Base-by-base conservation (phyloP, 179 eudicot genomes). In the Patellifolia procumbens region DNA sequence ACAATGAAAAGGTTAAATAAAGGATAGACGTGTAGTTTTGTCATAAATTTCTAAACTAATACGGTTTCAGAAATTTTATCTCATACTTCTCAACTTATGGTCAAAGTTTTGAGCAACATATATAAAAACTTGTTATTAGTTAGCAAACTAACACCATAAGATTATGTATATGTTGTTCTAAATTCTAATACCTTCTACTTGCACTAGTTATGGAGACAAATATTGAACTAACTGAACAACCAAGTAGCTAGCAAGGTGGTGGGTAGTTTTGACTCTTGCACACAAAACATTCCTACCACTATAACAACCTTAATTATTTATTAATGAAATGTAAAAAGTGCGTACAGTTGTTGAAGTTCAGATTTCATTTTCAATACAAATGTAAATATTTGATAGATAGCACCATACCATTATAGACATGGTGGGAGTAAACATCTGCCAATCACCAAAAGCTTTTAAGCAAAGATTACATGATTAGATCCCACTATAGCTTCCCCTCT, bases 361-460 rank as follows among this genome's bases (percentile, higher is more conserved):
- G 76, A 19, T 74, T 74, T 74, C n/a, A n/a, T n/a, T n/a, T n/a
- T 55, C 52, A 61, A 74, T 74, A 74, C 58, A 64, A 60, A 43
- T 74, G 76, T 74, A 28, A 69, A 49, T 49, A 31, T 48, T 4
- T 68, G 56, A 48, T 68, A 29, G 35, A 43, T 3, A 31, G 43
- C 73, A 48, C 35, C 37, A 19, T 51, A 31, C 31, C 48, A 59
- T 29, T 35, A 64, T 34, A 51, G 78, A 75, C 70, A n/a, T n/a
- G n/a, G n/a, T 26, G 42, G 31, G 78, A 67, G 73, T 67, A 68
- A 32, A 66, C 64, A 42, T 4, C 12, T 20, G 52, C 80, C 74
- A 75, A 55, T 62, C 39, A 58, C 5, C 75, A 81, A 49, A 79
- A 80, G 72, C 86, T 83, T 83, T 80, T 59, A 83, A 83, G 86